These are phyloP conservation scores for Ustulina deusta DNA, from an alignment of 2,329 filamentous ascomycete species.

Conservation along the genomic window DNA sequence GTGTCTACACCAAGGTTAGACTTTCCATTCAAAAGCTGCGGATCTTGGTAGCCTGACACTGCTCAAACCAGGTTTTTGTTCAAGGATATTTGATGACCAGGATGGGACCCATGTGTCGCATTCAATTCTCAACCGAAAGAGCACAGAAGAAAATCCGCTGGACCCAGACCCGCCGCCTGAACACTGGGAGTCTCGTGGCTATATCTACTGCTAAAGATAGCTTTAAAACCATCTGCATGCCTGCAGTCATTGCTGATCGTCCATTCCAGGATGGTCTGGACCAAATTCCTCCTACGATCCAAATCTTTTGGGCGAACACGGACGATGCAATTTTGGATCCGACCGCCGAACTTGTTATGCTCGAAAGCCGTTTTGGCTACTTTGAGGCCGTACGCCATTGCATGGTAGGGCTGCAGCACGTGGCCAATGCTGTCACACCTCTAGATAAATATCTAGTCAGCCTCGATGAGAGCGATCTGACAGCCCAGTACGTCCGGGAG, in stretches of 20 bases:
- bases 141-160: conserved; percentile 76
- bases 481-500: conserved; percentile 51
- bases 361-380: conserved; percentile 79
- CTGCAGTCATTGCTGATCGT: conserved; percentile 79
- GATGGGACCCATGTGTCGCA: conserved; percentile 72
- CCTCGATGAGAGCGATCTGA: conserved; percentile 52
- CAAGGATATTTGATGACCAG: conserved; percentile 72
- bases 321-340: conserved; percentile 76
- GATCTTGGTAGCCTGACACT: neutral
- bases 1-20: conserved; percentile 76
- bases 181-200: conserved; percentile 65
- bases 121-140: conserved; percentile 77
- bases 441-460: conserved; percentile 72
- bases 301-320: conserved; percentile 76
- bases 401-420: conserved; percentile 77
- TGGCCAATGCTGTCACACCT: conserved; percentile 61
- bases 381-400: conserved; percentile 82
- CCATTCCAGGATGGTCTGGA: conserved; percentile 70
- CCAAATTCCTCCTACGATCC: conserved; percentile 76
- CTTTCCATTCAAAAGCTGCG: conserved; percentile 22
- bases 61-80: conserved; percentile 69
- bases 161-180: conserved; percentile 64
- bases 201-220: conserved; percentile 66
- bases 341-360: conserved; percentile 77
- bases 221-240: conserved; percentile 73